Evolutionary conservation across 768 basidiomycete genomes (phyloP).

Genomic region (Russula lepida): DNA sequence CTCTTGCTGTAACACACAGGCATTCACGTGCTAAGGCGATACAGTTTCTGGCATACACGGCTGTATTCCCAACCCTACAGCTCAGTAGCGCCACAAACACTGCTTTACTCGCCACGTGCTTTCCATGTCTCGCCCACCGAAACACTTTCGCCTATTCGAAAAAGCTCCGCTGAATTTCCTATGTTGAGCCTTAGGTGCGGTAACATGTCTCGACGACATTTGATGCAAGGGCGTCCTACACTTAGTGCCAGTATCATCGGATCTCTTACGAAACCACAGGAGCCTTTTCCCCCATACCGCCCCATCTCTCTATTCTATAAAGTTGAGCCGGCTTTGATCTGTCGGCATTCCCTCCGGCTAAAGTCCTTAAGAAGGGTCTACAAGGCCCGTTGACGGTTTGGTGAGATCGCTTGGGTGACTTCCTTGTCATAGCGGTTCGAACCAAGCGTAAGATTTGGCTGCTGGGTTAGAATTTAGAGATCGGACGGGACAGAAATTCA

Average conservation of each 20-base stretch:
- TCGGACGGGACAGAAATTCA: not conserved
- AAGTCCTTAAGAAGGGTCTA: not conserved
- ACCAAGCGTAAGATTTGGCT: not conserved
- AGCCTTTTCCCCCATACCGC: not conserved
- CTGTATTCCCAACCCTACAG: not conserved
- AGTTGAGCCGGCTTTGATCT: not conserved
- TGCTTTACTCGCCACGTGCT: not conserved
- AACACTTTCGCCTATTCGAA: not conserved
- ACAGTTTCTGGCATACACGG: not conserved
- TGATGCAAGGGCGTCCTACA: not conserved
- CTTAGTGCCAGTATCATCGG: not conserved
- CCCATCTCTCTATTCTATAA: too few relatives aligned
- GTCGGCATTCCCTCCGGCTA: not conserved
- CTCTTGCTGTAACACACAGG: not conserved
- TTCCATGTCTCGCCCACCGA: not conserved
- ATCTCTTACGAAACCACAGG: not conserved
- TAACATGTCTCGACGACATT: not conserved
- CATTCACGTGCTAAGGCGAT: not conserved
- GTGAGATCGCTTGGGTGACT: not conserved
- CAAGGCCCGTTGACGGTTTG: not conserved
- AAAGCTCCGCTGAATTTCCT: not conserved
- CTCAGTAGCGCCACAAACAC: constrained; percentile 2
- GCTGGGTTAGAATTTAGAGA: not conserved
- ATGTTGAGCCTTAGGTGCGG: not conserved
- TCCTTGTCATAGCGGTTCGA: constrained; percentile 1